Percentiles rank a stretch among this genome's conserved stretches.
phyloP scores from a whole-genome alignment of 371 early-diverging fungal species.

The Capillidium heterosporum region DNA sequence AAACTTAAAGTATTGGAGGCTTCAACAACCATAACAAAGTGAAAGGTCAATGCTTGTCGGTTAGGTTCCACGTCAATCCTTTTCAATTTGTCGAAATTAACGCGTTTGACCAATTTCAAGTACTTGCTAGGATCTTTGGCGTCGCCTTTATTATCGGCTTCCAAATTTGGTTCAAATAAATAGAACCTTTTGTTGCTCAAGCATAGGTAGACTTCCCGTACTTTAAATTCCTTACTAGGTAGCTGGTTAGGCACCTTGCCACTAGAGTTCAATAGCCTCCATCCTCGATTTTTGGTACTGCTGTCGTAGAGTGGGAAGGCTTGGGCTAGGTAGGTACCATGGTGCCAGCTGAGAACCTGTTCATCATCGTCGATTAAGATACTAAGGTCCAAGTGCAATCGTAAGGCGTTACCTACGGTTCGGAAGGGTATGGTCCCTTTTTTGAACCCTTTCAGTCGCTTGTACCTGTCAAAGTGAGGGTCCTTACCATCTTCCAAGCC shows the following conservation, averaged over 20 bases:
- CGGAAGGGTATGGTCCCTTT: background rate
- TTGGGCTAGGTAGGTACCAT: background rate
- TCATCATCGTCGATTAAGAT: conserved; percentile 1
- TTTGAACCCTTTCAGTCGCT: background rate
- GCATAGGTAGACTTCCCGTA: background rate
- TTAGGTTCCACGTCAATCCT: conserved; percentile 2
- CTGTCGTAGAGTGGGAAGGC: background rate
- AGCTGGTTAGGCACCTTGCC: no score
- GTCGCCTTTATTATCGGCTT: background rate
- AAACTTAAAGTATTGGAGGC: no score
- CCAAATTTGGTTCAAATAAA: background rate
- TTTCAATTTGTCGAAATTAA: background rate
- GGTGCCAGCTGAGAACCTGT: background rate
- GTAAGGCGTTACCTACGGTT: background rate
- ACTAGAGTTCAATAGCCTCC: no score
- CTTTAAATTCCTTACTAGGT: no score
- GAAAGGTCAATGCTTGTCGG: conserved; percentile 1
- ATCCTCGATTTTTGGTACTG: no score
- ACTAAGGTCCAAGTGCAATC: background rate
- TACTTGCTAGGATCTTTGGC: background rate
- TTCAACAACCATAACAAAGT: background rate
- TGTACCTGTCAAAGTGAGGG: background rate
- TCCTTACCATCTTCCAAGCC: no score
- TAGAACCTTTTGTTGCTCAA: background rate
- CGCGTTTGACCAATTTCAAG: background rate